Base-by-base conservation (phyloP, 2,329 filamentous ascomycete species). In the Emergomyces orientalis region DNA sequence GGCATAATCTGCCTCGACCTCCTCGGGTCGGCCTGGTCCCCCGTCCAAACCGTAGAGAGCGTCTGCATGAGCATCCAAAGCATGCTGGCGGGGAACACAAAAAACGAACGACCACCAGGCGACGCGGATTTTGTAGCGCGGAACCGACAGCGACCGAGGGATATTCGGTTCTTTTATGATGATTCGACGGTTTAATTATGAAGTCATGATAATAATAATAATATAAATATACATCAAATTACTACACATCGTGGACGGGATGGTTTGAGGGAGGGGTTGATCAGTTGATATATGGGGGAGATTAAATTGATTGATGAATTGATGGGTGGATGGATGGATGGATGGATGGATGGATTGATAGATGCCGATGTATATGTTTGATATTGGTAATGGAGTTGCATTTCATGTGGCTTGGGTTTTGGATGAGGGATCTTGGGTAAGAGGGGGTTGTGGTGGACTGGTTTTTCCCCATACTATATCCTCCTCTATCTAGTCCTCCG, bases 1-100 rank as follows among this genome's bases (percentile, higher is more conserved):
- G 94, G 94, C 69, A 96, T 97, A 75, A 99, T 99, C 73, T 99
- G 94, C 72, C 88, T 99, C 58, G 94, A 99, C 70, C 84, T 99
- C 1, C 86, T 99, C 9, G 91, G 91, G 60, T 81, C 84, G 11
- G 87, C 91, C 66, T 99, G 94, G 94, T 94, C 89, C 57, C 94
- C 94, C 0, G 93, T 99, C 0, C 94, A 99, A 74, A 97, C 93
- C 64, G 94, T 97, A 9, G 93, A 97, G 79, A 96, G 89, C 71
- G 87, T 99, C 32, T 97, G 91, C 79, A 94, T 99, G 85, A 96
- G 91, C 75, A 84, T 99, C 62, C 94, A 99, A 78, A 96, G 91
- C 79, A 99, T 99, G 94, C 78, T 99, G 72, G 97, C 94, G 1
- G 91, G 93, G 65, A 99, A 99, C 75, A 88, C 85, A 13, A 93